These are phyloP conservation scores for Lasiodiplodia hormozganensis DNA, from an alignment of 2,329 filamentous ascomycete genomes.

Conservation along the genomic window DNA sequence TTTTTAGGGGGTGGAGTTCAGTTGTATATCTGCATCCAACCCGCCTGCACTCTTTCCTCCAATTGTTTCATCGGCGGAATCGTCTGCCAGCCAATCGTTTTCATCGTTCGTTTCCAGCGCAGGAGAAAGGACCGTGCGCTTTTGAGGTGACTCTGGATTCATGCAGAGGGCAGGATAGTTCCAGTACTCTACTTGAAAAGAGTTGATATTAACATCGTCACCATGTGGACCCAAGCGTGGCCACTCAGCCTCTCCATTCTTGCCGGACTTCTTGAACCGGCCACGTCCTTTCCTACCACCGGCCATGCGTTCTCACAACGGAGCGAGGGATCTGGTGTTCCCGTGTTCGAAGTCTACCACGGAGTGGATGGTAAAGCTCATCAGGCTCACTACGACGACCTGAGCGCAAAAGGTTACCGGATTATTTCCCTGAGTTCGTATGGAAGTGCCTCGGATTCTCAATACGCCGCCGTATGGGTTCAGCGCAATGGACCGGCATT, in stretches of 20 bases:
- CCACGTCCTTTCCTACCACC: not conserved
- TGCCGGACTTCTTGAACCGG: not conserved
- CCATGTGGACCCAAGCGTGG: not conserved
- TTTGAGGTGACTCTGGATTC: too few species aligned
- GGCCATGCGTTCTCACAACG: not conserved
- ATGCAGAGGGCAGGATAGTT: too few species aligned
- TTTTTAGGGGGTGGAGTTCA: not conserved
- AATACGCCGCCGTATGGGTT: constrained; percentile 36
- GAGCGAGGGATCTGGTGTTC: not conserved
- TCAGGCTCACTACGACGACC: constrained; percentile 11
- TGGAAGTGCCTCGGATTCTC: constrained; percentile 32
- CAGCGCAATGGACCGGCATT: constrained; percentile 32
- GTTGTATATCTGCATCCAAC: not conserved
- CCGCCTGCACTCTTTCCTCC: too few species aligned
- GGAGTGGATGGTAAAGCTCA: not conserved
- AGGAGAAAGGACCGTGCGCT: too few species aligned
- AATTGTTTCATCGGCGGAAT: not conserved
- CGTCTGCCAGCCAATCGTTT: constrained; percentile 4
- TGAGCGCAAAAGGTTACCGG: constrained; percentile 34
- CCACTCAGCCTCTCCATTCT: not conserved
- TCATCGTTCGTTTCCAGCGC: not conserved
- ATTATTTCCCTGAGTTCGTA: constrained; percentile 33
- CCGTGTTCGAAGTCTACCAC: not conserved
- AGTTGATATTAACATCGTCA: not conserved
- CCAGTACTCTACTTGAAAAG: too few species aligned